Base-by-base conservation (phyloP, 225 moss, liverwort and hornwort genomes). In the Pleurozium schreberi region DNA sequence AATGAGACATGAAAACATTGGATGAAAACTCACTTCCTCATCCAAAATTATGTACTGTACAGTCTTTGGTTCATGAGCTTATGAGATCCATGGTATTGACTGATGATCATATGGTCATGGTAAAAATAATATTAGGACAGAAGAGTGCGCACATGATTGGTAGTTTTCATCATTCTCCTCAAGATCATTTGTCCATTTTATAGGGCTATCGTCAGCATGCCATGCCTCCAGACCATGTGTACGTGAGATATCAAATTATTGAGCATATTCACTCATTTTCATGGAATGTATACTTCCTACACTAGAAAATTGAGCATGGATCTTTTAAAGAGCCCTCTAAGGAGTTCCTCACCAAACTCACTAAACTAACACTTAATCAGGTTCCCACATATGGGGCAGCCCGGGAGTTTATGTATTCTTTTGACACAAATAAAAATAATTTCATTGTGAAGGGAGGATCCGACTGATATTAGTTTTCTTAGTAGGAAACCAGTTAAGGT, bases 221-320 rank as follows among this genome's bases (percentile, higher is more conserved):
- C 36, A 36, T 36, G 36, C 36, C 52, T 75, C 13, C 5, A 18
- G 20, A 11, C 20, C 33, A 50, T 21, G 5, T 50, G 33, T 20
- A 14, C 5, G 2, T 22, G 13, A 8, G 36, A 50, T 9, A 22
- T 52, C 22, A 14, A 52, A 50, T 75, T 22, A 52, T 71, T 0
- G 1, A 30, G 43, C 28, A 45, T 18, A 45, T 55, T 23, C 38
- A 6, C 53, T 14, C 53, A 53, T 55, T 77, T 78, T 55, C 25
- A 38, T 4, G 0, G 0, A 23, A 53, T 77, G 4, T 77, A 1
- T 25, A 36, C 10, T 15, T 25, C 2, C 8, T 19, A 25, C 5
- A 25, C 23, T 53, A 77, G 38, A 14, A 25, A 38, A 9, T 5
- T 14, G 22, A 15, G 10, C 38, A 25, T 78, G 38, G 25, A 55